These are phyloP conservation scores for Salpingoeca rosetta DNA, from an alignment of 78 protist genomes.

Conservation along the genomic window DNA sequence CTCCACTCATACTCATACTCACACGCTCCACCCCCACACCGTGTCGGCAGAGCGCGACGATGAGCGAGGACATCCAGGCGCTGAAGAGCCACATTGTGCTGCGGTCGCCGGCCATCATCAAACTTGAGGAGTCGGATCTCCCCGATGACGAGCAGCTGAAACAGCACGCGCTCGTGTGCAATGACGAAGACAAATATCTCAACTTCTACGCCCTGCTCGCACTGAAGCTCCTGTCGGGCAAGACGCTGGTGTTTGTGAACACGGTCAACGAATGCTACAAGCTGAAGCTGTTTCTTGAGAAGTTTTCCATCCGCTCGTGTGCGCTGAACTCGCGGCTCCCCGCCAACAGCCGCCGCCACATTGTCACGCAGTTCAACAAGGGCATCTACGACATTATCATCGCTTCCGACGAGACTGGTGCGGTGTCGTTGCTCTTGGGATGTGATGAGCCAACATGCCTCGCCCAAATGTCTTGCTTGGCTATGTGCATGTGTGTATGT, in stretches of 20 bases:
- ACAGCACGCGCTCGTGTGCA: constrained; percentile 4
- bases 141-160: constrained; percentile 6
- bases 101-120: constrained; percentile 41
- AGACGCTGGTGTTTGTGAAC: constrained; percentile 71
- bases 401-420: constrained; percentile 58
- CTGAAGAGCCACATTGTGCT: constrained; percentile 48
- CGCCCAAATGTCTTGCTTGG: no score
- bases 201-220: constrained; percentile 49
- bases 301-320: constrained; percentile 41
- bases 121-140: constrained; percentile 20
- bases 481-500: no score
- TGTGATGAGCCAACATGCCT: background rate
- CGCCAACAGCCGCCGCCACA: constrained; percentile 37
- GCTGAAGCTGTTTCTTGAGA: constrained; percentile 67
- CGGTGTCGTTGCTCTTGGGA: background rate
- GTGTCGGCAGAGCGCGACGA: background rate
- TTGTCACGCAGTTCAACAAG: constrained; percentile 57
- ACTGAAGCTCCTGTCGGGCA: constrained; percentile 56
- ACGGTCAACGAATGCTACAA: constrained; percentile 43
- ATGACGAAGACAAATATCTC: constrained; percentile 47
- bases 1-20: no score
- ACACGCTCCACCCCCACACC: no score
- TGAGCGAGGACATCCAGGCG: constrained; percentile 41
- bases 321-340: constrained; percentile 57
- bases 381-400: constrained; percentile 69